Base-by-base conservation (phyloP, 225 moss, liverwort and hornwort species). In the Antitrichia curtipendula region DNA sequence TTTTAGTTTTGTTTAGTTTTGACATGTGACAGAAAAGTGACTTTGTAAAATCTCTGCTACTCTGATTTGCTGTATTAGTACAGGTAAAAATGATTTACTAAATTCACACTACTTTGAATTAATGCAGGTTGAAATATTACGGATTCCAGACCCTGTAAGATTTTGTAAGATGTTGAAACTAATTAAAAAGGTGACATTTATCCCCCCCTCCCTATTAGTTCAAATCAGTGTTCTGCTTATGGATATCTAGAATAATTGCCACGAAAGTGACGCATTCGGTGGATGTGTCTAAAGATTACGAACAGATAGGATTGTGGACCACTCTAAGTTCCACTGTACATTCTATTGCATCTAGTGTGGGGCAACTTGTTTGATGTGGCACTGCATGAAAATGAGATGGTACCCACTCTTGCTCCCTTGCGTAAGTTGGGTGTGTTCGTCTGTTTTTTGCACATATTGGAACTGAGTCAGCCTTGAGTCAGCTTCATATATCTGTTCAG, bases 41-140 rank as follows among this genome's bases (percentile, higher is more conserved):
- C 54, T n/a, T 24, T n/a, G n/a, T 25, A n/a, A 9, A n/a, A 16
- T 16, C n/a, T 36, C 9, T 13, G 9, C 38, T 78, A 11, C 56
- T 10, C 10, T 16, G 56, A 56, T 56, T 24, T 16, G 16, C 16
- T 1, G 16, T 23, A 25, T 7, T 4, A n/a, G 36, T 75, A 23
- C 3, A 2, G 6, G 23, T 6, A 9, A 2, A 6, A n/a, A 16
- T n/a, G 4, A 2, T n/a, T 16, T 25, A 25, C 25, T 0, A 36
- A n/a, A 38, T 6, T 25, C 56, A 6, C 25, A 54, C 4, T 56
- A 7, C 38, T n/a, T n/a, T 56, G 56, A n/a, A n/a, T 10, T 27
- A 32, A 17, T 56, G 16, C 38, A 27, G 2, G 25, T 56, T 56
- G 38, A 77, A 24, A 16, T 16, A 24, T 16, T 10, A 9, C 3